phyloP scores from a whole-genome alignment of 1,139 yeast genomes.

The Eremothecium cymbalariae region DNA sequence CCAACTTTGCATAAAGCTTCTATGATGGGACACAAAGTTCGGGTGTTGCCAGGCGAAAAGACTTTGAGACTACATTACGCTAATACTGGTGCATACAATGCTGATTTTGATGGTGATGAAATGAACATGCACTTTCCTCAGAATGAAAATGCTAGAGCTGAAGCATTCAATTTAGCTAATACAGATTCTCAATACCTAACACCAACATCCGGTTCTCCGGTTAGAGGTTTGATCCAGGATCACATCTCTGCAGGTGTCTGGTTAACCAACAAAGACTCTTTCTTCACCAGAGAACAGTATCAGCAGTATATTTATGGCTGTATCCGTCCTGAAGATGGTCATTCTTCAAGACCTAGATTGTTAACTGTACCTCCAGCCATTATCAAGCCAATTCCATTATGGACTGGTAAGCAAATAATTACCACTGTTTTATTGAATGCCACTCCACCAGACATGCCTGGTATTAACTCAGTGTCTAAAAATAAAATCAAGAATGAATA shows the following conservation, averaged over 20 bases:
- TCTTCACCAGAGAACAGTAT: constrained; percentile 83
- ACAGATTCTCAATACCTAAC: constrained; percentile 96
- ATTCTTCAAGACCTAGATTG: constrained; percentile 63
- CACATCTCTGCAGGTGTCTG: constrained; percentile 98
- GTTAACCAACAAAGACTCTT: constrained; percentile 87
- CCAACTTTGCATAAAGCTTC: constrained; percentile 99
- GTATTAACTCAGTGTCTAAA: constrained; percentile 71
- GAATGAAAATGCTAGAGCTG: constrained; percentile 95
- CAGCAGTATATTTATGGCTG: constrained; percentile 93
- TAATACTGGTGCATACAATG: constrained; percentile 97
- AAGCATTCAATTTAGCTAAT: constrained; percentile 88
- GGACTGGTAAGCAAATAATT: constrained; percentile 99
- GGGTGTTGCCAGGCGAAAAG: constrained; percentile 95
- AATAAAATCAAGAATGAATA: constrained; percentile 91
- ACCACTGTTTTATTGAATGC: constrained; percentile 83
- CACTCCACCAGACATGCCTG: constrained; percentile 81
- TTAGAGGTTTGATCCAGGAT: constrained; percentile 98
- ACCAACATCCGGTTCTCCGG: constrained; percentile 96
- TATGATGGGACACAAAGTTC: constrained; percentile 98
- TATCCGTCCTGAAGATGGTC: constrained; percentile 97
- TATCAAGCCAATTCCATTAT: constrained; percentile 74
- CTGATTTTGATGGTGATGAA: constrained; percentile 99
- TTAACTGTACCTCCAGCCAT: constrained; percentile 85
- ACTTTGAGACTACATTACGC: constrained; percentile 96
- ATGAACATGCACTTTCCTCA: constrained; percentile 99